Base-by-base conservation (phyloP, 2,329 filamentous ascomycete species). In the Colletotrichum neosansevieriae region DNA sequence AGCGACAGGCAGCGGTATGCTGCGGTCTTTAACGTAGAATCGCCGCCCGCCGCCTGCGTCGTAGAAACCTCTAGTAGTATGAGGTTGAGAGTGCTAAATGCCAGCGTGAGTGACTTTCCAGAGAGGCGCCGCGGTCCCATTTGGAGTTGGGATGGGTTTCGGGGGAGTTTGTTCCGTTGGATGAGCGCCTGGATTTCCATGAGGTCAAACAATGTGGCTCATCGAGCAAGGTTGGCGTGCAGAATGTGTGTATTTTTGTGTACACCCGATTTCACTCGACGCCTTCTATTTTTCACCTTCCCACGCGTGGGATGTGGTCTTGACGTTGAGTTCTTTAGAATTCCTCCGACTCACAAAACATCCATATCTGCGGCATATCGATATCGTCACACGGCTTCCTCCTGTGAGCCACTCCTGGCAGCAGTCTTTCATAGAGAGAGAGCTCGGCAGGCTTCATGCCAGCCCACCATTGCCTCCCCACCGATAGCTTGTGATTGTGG, bases 171-270 rank as follows among this genome's bases (percentile, higher is more conserved):
- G 12, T n/a, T 6, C 40, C 40, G 10, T 5, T n/a, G 7, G 13
- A 44, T n/a, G 4, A n/a, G 40, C 4, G 40, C 13, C 40, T 7
- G n/a, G 40, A n/a, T n/a, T 3, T 42, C 40, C 40, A n/a, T 44
- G 13, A 44, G 40, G 40, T 44, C 15, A 44, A n/a, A 44, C 4
- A 44, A 11, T 44, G 13, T n/a, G 40, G 12, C 40, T n/a, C 13
- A 44, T 44, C 40, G 40, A 44, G 13, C 40, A 44, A 44, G 40
- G 40, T 7, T 44, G 40, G 40, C 40, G 40, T 44, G 40, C 40
- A n/a, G 40, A n/a, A 44, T n/a, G n/a, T 44, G 40, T 44, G 40
- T n/a, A 44, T 44, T 44, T 44, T 44, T 44, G 40, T 44, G 13
- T 2, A 44, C 40, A 44, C 40, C 11, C 13, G 40, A 44, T 44